phyloP scores from a whole-genome alignment of 2,329 filamentous ascomycete species.

The Talaromyces sp. region DNA sequence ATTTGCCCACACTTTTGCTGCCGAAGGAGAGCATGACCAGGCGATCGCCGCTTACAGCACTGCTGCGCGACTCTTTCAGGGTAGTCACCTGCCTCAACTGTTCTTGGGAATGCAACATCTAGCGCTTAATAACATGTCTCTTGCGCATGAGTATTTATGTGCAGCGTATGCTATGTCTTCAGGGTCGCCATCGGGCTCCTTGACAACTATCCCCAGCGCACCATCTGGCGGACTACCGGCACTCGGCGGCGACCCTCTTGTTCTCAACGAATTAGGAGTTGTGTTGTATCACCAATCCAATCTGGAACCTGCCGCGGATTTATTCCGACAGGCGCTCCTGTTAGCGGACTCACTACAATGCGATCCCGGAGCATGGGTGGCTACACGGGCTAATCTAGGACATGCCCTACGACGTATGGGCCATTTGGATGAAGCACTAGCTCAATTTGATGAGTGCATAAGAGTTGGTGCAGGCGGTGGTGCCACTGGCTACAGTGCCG shows the following conservation, averaged over 20 bases:
- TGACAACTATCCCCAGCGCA: conserved; percentile 23
- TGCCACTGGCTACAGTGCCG: conserved; percentile 70
- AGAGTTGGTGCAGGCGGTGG: conserved; percentile 72
- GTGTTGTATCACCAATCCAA: conserved; percentile 91
- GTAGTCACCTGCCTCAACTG: conserved; percentile 89
- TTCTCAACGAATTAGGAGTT: conserved; percentile 92
- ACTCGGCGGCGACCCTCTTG: conserved; percentile 63
- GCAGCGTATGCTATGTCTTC: conserved; percentile 66
- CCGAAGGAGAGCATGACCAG: conserved; percentile 96
- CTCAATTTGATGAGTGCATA: conserved; percentile 81
- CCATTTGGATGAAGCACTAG: conserved; percentile 65
- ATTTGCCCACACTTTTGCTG: conserved; percentile 96
- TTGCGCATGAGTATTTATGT: conserved; percentile 91
- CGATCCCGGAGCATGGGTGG: conserved; percentile 74
- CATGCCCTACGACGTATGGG: conserved; percentile 75
- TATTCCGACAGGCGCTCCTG: conserved; percentile 71
- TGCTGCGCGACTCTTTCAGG: conserved; percentile 89
- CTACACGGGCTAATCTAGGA: conserved; percentile 80
- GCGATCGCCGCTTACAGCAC: conserved; percentile 97
- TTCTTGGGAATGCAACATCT: conserved; percentile 99
- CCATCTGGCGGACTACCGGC: conserved; percentile 22
- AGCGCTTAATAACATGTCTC: conserved; percentile 85
- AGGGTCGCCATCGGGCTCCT: conserved; percentile 30
- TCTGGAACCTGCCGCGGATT: conserved; percentile 65
- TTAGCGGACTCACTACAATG: conserved; percentile 77